Percentiles rank a stretch among this genome's conserved stretches.
Conservation (phyloP, 164 flowering plant genomes). For the Tetrastigma voinierianum region DNA sequence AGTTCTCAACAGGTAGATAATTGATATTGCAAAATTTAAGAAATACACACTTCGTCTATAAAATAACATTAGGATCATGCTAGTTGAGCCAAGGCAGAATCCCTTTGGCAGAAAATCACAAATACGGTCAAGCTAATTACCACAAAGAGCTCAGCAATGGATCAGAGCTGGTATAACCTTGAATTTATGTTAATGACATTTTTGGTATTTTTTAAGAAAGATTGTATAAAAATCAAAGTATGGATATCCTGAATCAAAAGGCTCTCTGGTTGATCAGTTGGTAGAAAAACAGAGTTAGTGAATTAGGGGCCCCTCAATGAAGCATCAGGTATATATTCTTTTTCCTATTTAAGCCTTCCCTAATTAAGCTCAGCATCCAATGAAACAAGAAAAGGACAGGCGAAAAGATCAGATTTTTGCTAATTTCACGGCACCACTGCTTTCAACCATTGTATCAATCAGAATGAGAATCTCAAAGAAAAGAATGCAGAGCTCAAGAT, state of each 20-base stretch:
- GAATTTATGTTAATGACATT: background rate
- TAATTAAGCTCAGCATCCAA: slow-evolving; percentile 9
- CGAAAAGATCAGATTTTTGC: slow-evolving; percentile 11
- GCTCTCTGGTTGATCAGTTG: background rate
- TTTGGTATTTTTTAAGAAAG: background rate
- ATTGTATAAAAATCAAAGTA: background rate
- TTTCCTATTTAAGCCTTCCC: slow-evolving; percentile 14
- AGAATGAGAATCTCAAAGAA: slow-evolving; percentile 33
- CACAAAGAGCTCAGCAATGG: background rate
- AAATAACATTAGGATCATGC: background rate
- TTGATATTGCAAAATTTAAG: background rate
- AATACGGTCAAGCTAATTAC: background rate
- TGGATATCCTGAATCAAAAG: background rate
- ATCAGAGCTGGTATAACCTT: background rate
- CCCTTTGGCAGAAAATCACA: background rate
- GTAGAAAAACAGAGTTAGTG: slow-evolving; percentile 17
- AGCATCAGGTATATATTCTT: slow-evolving; percentile 20
- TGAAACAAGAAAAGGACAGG: slow-evolving; percentile 14
- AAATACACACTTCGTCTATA: background rate
- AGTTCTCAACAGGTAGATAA: background rate
- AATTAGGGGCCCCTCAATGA: slow-evolving; percentile 35
- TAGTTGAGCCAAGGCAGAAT: background rate
- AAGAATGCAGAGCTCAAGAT: slow-evolving; percentile 13
- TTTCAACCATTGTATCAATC: slow-evolving; percentile 23
- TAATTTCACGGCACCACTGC: slow-evolving; percentile 20